phyloP scores from a whole-genome alignment of 495 filamentous ascomycete species.

The Penicillium fimorum region DNA sequence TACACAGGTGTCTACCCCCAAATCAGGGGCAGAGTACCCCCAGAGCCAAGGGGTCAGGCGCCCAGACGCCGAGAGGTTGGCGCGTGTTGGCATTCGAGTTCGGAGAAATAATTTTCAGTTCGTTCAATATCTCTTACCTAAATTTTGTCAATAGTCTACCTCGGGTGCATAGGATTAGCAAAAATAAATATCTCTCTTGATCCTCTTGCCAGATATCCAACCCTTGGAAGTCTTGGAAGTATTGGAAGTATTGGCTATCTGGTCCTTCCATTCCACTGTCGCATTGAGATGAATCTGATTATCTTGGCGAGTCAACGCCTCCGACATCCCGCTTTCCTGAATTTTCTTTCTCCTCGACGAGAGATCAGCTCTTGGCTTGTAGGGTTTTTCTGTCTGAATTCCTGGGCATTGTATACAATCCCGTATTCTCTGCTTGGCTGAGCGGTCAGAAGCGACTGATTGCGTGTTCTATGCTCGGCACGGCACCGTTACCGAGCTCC shows the following conservation, averaged over 20 bases:
- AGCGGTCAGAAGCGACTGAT: constrained; percentile 10
- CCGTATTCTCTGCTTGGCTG: constrained; percentile 14
- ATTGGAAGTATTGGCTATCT: constrained; percentile 12
- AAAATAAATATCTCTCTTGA: constrained; percentile 1
- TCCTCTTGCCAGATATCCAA: not conserved
- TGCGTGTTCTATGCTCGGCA: constrained; percentile 14
- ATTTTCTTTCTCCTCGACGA: not conserved
- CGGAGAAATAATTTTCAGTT: constrained; percentile 11
- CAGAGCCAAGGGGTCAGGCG: constrained; percentile 17
- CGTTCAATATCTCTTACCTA: constrained; percentile 27
- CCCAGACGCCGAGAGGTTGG: constrained; percentile 34
- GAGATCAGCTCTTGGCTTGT: constrained; percentile 3
- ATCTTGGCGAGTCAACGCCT: constrained; percentile 1
- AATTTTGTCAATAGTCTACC: constrained; percentile 7
- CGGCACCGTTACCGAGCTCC: not conserved
- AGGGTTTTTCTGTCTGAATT: not conserved
- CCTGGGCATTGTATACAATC: constrained; percentile 5
- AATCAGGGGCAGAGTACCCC: constrained; percentile 9
- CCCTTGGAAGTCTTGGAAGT: not conserved
- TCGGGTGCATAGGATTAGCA: not conserved
- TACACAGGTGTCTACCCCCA: not conserved
- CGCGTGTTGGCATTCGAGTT: constrained; percentile 29
- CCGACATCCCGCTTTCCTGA: not conserved
- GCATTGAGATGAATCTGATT: constrained; percentile 7
- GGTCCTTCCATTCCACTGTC: constrained; percentile 17